These are phyloP conservation scores for Xylaria venustula DNA, from an alignment of 495 filamentous ascomycete species.

Conservation along the genomic window DNA sequence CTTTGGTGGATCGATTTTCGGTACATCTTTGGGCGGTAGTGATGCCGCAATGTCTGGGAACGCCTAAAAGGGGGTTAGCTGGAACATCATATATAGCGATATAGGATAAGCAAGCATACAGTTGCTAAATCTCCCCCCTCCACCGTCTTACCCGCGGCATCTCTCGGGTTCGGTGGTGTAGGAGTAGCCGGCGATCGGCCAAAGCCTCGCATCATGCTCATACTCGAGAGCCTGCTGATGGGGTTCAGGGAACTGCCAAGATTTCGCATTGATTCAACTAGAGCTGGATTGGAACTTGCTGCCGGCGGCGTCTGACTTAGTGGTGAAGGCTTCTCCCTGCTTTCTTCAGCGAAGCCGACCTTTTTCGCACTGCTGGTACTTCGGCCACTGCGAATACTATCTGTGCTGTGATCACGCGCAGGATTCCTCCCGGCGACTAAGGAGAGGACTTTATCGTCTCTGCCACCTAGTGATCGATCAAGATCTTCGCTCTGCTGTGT, in stretches of 20 bases:
- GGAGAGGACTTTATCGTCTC: slow-evolving; percentile 59
- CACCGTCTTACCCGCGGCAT: slow-evolving; percentile 20
- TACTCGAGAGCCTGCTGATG: slow-evolving; percentile 70
- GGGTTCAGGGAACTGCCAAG: slow-evolving; percentile 83
- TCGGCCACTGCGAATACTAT: slow-evolving; percentile 57
- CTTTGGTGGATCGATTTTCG: slow-evolving; percentile 68
- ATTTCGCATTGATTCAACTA: slow-evolving; percentile 78
- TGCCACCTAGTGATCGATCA: slow-evolving; percentile 31
- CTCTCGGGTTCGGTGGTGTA: slow-evolving; percentile 29
- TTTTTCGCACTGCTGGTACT: slow-evolving; percentile 60
- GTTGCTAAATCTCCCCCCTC: slow-evolving; percentile 53
- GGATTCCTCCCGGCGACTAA: slow-evolving; percentile 61
- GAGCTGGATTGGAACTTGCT: slow-evolving; percentile 53
- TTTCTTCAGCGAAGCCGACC: slow-evolving; percentile 45
- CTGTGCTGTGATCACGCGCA: slow-evolving; percentile 70
- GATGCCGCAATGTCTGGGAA: slow-evolving; percentile 58
- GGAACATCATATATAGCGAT: neutral
- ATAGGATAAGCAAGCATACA: slow-evolving; percentile 25
- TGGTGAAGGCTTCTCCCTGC: slow-evolving; percentile 32
- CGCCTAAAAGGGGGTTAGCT: slow-evolving; percentile 36
- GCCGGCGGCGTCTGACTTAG: slow-evolving; percentile 29
- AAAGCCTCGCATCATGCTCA: slow-evolving; percentile 71
- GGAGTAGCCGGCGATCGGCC: slow-evolving; percentile 52
- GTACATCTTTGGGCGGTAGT: slow-evolving; percentile 47
- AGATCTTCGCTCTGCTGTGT: slow-evolving; percentile 42